phyloP scores from a whole-genome alignment of 495 filamentous ascomycete species.

The Margaritispora aquatica region DNA sequence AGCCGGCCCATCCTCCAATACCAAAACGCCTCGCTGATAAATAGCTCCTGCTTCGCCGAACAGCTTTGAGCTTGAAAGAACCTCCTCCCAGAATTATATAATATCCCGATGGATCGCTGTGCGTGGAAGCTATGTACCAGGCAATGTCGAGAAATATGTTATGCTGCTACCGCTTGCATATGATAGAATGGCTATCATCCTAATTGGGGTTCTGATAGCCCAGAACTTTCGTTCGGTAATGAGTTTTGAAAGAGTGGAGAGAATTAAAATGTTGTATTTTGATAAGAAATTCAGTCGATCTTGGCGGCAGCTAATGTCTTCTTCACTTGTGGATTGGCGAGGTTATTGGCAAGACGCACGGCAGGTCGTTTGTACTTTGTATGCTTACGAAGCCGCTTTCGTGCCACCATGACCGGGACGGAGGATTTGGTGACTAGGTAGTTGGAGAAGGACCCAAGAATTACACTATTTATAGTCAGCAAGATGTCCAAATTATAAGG shows the following conservation, averaged over 20 bases:
- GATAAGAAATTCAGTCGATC: constrained; percentile 48
- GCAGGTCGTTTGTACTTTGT: constrained; percentile 58
- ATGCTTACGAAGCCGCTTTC: constrained; percentile 71
- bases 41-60: too few species aligned
- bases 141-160: too few species aligned
- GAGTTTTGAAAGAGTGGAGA: neutral
- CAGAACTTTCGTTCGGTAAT: neutral
- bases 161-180: too few species aligned
- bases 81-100: too few species aligned
- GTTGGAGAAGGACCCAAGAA: constrained; percentile 93
- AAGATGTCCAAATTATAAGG: neutral
- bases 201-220: neutral
- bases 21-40: neutral
- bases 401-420: constrained; percentile 91
- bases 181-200: too few species aligned
- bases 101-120: neutral
- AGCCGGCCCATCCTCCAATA: neutral
- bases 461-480: constrained; percentile 50
- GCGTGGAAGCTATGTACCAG: too few species aligned
- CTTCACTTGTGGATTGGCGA: constrained; percentile 53
- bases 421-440: constrained; percentile 94
- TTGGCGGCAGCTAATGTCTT: constrained; percentile 55
- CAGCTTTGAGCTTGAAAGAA: too few species aligned
- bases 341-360: constrained; percentile 64
- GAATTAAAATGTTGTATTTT: neutral